Base-by-base conservation (phyloP, 2,329 filamentous ascomycete genomes). In the Phialocephala subalpina region DNA sequence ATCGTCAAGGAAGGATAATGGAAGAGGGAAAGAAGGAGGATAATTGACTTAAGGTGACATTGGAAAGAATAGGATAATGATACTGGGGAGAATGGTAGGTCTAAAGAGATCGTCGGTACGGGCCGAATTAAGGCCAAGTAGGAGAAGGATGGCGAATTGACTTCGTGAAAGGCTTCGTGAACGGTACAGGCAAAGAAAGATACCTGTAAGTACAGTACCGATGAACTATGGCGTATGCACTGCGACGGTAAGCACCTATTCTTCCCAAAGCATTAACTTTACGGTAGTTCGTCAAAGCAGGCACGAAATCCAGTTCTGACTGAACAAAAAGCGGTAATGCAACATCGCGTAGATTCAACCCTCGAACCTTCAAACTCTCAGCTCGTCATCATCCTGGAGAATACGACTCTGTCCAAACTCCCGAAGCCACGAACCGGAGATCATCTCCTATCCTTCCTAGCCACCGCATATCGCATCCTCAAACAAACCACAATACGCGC, bases 101-200 rank as follows among this genome's bases (percentile, higher is more conserved):
- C 29, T 33, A 33, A 33, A 9, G 9, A 22, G 45, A 62, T 45
- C 22, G 35, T 58, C 53, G 60, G 60, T 63, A 63, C 52, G 40
- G 53, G 25, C 53, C 53, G 53, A 57, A 9, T 33, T 33, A 5
- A 33, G 29, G 29, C 29, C 29, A 33, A 33, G 29, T 33, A 9
- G 9, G 29, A 9, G 29, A 9, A 33, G 29, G 29, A 33, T 33
- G 29, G 29, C 9, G 29, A 33, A 33, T 4, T 33, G 9, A 33
- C 29, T 5, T 33, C 29, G 29, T 33, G 29, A 33, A 33, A n/a
- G n/a, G n/a, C n/a, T n/a, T n/a, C 29, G 9, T 33, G 4, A 9
- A 33, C 4, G 29, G 4, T 33, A 5, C 29, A 33, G 29, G 29
- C 29, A 33, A 33, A 33, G 29, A 33, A 4, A 33, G 9, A n/a